Conservation (phyloP, 164 flowering plant species). For the Magnolia kwangsiensis region DNA sequence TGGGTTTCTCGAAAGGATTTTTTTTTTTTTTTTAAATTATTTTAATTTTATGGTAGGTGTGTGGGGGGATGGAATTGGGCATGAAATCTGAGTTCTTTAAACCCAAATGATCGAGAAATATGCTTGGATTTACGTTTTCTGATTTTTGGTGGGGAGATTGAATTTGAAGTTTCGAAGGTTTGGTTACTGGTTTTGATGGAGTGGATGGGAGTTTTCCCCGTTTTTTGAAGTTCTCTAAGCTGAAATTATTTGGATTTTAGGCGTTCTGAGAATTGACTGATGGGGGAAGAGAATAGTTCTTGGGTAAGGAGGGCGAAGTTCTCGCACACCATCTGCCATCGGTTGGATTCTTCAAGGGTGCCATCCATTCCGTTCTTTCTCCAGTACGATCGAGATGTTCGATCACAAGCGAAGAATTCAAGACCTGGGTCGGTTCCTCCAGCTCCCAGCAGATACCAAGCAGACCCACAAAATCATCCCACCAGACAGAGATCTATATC, state of each 20-base stretch:
- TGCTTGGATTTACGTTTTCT: background rate
- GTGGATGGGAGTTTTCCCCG: background rate
- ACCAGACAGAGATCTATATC: constrained; percentile 57
- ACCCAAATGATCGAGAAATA: too few relatives aligned
- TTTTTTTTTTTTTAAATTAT: too few relatives aligned
- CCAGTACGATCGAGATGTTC: constrained; percentile 19
- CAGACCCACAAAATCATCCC: constrained; percentile 9
- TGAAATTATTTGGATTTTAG: constrained; percentile 3
- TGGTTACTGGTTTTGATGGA: background rate
- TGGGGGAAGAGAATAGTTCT: constrained; percentile 66
- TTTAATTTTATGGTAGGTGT: background rate
- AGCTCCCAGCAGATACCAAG: background rate
- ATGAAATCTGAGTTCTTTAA: background rate
- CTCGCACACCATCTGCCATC: constrained; percentile 64
- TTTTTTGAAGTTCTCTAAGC: background rate
- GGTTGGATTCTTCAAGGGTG: constrained; percentile 47
- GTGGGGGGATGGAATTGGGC: background rate
- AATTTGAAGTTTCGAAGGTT: background rate
- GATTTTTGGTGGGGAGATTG: background rate
- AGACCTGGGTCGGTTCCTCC: constrained; percentile 25
- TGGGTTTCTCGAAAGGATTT: too few relatives aligned
- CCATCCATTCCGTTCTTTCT: constrained; percentile 32
- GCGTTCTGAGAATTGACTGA: constrained; percentile 1
- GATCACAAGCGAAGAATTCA: constrained; percentile 24
- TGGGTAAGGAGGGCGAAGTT: constrained; percentile 86